Base-by-base conservation (phyloP, 179 eudicot species). In the Nepenthes alata region DNA sequence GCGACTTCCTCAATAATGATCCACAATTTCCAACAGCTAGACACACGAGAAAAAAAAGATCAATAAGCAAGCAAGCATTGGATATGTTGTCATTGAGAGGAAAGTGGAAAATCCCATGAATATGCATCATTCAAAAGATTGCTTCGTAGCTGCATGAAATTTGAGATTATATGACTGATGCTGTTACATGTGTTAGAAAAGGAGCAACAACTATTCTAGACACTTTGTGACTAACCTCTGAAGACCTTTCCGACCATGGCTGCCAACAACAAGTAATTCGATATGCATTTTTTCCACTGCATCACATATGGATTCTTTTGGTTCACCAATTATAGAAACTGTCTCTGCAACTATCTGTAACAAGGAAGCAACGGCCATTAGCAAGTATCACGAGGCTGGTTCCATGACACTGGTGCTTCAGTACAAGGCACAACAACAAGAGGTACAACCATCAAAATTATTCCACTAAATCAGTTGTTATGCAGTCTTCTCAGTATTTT, bases 261-360 rank as follows among this genome's bases (percentile, higher is more conserved):
- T 87, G 25, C 95, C 95, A 36, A 87, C 7, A 1, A 87, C 78
- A 13, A 87, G 91, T 60, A 87, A 60, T 35, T 75, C 57, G 51
- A 78, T 61, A 14, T 77, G 25, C 6, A 49, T 61, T 73, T 85
- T 83, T 41, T 87, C 75, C 7, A 83, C 88, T 3, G 86, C 83
- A 66, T 74, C 79, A 71, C 91, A 85, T 57, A 85, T 80, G 15
- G 68, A 73, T 35, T 75, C 86, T 70, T 79, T 85, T 3, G 91
- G 85, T 57, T 83, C 76, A 25, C 95, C 91, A 37, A 69, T 61
- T 67, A 72, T 80, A 39, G 76, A 77, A 41, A 77, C 37, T 11
- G 83, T 76, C 67, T 78, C 83, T 56, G 75, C 86, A 45, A 16
- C 62, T 37, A 87, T 60, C 95, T 86, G 53, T 8, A 11, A 12